phyloP scores from a whole-genome alignment of 2,329 filamentous ascomycete species.

The Elsinoe fawcettii region DNA sequence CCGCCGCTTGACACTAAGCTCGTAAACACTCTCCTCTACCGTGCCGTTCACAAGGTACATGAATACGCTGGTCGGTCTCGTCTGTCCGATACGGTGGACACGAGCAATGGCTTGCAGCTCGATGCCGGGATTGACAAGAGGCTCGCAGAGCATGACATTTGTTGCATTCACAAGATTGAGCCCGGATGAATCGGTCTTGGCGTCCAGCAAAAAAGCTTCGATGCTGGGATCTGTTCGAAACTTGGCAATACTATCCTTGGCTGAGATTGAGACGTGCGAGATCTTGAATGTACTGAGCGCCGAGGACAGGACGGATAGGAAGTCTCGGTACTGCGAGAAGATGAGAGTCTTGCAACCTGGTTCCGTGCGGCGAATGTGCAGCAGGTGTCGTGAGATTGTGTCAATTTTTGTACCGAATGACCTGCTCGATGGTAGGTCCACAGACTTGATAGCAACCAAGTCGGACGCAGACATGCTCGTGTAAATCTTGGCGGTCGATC shows the following conservation, averaged over 20 bases:
- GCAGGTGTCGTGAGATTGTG: constrained; percentile 61
- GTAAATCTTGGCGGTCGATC: constrained; percentile 56
- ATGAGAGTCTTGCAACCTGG: constrained; percentile 84
- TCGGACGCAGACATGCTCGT: constrained; percentile 63
- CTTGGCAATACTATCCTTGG: constrained; percentile 59
- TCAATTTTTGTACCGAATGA: constrained; percentile 90
- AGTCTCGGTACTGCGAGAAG: constrained; percentile 86
- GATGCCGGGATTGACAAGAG: constrained; percentile 83
- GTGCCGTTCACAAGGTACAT: constrained; percentile 88
- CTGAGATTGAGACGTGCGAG: constrained; percentile 49
- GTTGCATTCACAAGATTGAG: constrained; percentile 88
- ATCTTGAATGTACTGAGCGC: constrained; percentile 69
- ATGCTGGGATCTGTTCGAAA: constrained; percentile 68
- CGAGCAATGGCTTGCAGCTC: constrained; percentile 92
- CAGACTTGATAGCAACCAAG: constrained; percentile 70
- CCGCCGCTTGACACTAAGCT: constrained; percentile 70
- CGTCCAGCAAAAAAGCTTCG: constrained; percentile 84
- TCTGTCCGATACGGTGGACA: constrained; percentile 89
- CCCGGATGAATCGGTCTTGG: constrained; percentile 78
- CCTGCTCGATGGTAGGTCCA: constrained; percentile 54
- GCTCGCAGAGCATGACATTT: constrained; percentile 91
- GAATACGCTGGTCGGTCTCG: constrained; percentile 84
- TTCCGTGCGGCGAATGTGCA: constrained; percentile 78
- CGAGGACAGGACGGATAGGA: constrained; percentile 62
- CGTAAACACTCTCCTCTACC: constrained; percentile 86